Evolutionary conservation across 345 rosid genomes (phyloP).

Genomic region (sweet orange (Citrus sinensis)): DNA sequence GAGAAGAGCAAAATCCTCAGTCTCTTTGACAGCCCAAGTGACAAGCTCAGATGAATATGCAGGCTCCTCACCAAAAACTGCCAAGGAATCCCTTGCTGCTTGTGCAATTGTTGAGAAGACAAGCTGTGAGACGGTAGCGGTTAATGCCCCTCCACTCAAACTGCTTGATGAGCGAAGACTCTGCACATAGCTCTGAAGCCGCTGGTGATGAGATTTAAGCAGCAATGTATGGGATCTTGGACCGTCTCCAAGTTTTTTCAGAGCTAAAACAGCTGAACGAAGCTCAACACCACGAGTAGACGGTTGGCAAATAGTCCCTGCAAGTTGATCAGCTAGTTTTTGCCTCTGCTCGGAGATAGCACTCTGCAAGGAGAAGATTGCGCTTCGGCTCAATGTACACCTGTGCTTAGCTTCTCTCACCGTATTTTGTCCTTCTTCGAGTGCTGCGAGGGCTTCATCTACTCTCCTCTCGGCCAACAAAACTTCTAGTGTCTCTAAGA

Average conservation of each 20-base stretch:
- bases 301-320: conserved; percentile 58
- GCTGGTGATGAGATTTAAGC: conserved; percentile 61
- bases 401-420: conserved; percentile 38
- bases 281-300: conserved; percentile 73
- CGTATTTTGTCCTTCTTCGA: conserved; percentile 67
- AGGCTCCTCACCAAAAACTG: conserved; percentile 77
- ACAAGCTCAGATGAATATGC: conserved; percentile 87
- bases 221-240: conserved; percentile 76
- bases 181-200: conserved; percentile 50
- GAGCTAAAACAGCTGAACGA: conserved; percentile 56
- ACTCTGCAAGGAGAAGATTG: conserved; percentile 38
- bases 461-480: conserved; percentile 83
- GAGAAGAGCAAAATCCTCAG: conserved; percentile 54
- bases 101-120: conserved; percentile 81
- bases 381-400: conserved; percentile 36
- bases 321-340: conserved; percentile 70
- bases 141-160: conserved; percentile 52
- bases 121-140: conserved; percentile 65
- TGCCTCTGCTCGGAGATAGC: conserved; percentile 61
- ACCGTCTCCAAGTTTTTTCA: conserved; percentile 79
- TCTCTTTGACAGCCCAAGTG: conserved; percentile 90
- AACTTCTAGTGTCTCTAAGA: conserved; percentile 69
- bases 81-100: conserved; percentile 72
- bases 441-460: conserved; percentile 66
- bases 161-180: conserved; percentile 50